phyloP scores from a whole-genome alignment of 2,329 filamentous ascomycete species.

The Paramyrothecium sp. region DNA sequence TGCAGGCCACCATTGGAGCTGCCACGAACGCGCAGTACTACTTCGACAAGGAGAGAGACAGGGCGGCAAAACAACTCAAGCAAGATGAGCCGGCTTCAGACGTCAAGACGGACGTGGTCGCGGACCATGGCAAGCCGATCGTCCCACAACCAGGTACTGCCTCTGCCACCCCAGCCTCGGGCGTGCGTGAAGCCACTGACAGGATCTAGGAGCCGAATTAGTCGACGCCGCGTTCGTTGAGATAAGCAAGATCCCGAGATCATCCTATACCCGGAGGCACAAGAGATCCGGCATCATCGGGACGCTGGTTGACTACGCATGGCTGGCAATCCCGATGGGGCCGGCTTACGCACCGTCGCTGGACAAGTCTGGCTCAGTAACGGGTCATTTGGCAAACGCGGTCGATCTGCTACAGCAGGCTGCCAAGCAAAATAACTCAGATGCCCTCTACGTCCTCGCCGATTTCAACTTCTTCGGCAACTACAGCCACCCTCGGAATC shows the following conservation, averaged over 20 bases:
- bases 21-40: constrained; percentile 38
- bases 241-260: constrained; percentile 47
- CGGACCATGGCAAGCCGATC: constrained; percentile 21
- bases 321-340: constrained; percentile 49
- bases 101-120: constrained; percentile 26
- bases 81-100: constrained; percentile 29
- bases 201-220: constrained; percentile 45
- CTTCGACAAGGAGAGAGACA: constrained; percentile 27
- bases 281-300: constrained; percentile 43
- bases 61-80: constrained; percentile 18
- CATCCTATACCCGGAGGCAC: constrained; percentile 40
- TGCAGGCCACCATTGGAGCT: constrained; percentile 39
- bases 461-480: constrained; percentile 98
- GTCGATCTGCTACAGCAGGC: constrained; percentile 53
- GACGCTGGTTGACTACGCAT: constrained; percentile 39
- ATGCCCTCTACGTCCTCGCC: constrained; percentile 85
- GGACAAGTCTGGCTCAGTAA: constrained; percentile 29
- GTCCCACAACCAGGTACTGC: constrained; percentile 36
- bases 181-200: constrained; percentile 4
- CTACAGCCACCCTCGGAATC: constrained; percentile 81
- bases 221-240: constrained; percentile 51
- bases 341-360: constrained; percentile 45
- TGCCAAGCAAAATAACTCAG: constrained; percentile 61
- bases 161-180: neutral
- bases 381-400: constrained; percentile 47